Evolutionary conservation across 2,329 filamentous ascomycete genomes (phyloP), one percentile per base, ranked within the genome.

Genomic region (Colletotrichum sp.): DNA sequence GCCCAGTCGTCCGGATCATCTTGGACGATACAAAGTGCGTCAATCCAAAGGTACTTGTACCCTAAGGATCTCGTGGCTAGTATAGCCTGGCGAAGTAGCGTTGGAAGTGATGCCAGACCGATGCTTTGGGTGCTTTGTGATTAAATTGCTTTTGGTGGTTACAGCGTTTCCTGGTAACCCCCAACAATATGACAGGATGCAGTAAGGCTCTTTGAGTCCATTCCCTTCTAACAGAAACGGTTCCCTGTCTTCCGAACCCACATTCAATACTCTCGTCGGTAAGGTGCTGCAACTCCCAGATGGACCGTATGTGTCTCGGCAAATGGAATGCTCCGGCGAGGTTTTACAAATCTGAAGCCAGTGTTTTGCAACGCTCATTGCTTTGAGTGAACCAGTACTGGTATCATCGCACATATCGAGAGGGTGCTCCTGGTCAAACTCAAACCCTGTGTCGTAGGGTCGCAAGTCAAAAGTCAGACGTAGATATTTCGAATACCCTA

Each of bases 331-430:
- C 1, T 12, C 1, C 3, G 7, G 30, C 3, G 30, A 36, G 32
- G 60, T 64, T 4, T 39, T n/a, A 34, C 60, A 64, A 1, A 22
- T 39, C 18, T 64, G 30, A 1, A 64, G n/a, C 34, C 60, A 43
- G 1, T 64, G 60, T 8, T 27, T 64, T 9, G 60, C 60, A 4
- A 64, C 32, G 22, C n/a, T 64, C 32, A 18, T 7, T 10, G 60
- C 30, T 16, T 64, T 36, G 3, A 15, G 6, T 1, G 60, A 64
- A 1, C 60, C 60, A 0, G 60, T 64, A 0, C 18, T 10, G 0
- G 5, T 6, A n/a, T 48, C 39, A 0, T n/a, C 0, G 39, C 18
- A 7, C 0, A 6, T 9, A 1, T 0, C 1, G 39, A 48, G 39
- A 12, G 39, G 39, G n/a, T n/a, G 2, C 12, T 6, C 9, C 5